phyloP scores from a whole-genome alignment of 257 asterid species.

The Capsicum chinense region DNA sequence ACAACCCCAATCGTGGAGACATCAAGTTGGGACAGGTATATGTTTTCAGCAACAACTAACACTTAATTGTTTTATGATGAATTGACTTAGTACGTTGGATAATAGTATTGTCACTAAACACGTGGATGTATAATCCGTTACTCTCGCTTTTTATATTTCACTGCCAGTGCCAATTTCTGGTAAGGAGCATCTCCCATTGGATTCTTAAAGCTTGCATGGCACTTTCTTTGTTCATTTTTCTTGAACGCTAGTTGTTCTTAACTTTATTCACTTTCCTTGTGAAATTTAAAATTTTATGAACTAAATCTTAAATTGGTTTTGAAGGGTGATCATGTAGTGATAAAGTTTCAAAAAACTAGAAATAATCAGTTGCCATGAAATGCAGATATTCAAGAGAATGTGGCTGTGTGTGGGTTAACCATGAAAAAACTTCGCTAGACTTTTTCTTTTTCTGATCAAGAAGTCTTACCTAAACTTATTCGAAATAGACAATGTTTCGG shows the following conservation, averaged over 20 bases:
- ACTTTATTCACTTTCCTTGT: not conserved
- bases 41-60: conserved; percentile 11
- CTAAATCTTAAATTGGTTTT: not conserved
- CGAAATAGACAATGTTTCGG: not conserved
- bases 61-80: not conserved
- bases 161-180: not conserved
- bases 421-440: not conserved
- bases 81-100: not conserved
- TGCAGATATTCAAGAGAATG: not conserved
- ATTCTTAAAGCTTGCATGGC: not conserved
- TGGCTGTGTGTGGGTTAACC: not conserved
- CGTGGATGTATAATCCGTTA: not conserved
- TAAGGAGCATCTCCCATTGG: not conserved
- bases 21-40: conserved; percentile 90
- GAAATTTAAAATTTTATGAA: not conserved
- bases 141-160: not conserved
- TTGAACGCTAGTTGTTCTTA: not conserved
- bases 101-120: not conserved
- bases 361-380: not conserved
- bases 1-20: conserved; percentile 92
- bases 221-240: not conserved
- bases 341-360: not conserved
- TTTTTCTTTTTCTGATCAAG: not conserved
- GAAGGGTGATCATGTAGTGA: not conserved
- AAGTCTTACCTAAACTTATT: not conserved